Percentiles rank a stretch among this genome's conserved stretches.
These are phyloP conservation scores for Daldinia loculata DNA, from an alignment of 495 filamentous ascomycete genomes.

Conservation along the genomic window DNA sequence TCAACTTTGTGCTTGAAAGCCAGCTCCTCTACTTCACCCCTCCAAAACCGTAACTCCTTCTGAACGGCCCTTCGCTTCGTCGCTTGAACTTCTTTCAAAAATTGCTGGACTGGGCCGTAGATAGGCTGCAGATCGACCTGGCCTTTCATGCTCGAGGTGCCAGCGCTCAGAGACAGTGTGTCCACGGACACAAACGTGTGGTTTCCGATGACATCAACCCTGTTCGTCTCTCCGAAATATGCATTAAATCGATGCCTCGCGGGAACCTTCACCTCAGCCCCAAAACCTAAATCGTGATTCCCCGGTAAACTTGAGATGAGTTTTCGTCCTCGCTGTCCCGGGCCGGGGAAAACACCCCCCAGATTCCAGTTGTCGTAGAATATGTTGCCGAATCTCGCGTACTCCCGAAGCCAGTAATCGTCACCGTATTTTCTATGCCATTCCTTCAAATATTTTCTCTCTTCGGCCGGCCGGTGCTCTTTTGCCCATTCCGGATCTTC, in stretches of 20 bases:
- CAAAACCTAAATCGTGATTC: slow-evolving; percentile 98
- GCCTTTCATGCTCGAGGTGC: slow-evolving; percentile 51
- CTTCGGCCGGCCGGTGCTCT: slow-evolving; percentile 55
- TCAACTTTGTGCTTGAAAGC: slow-evolving; percentile 63
- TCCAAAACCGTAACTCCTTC: slow-evolving; percentile 62
- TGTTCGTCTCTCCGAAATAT: slow-evolving; percentile 89
- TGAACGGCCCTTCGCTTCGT: slow-evolving; percentile 62
- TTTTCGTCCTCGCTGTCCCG: slow-evolving; percentile 62
- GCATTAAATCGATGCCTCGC: slow-evolving; percentile 84
- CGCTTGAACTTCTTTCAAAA: slow-evolving; percentile 69
- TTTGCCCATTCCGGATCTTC: slow-evolving; percentile 66
- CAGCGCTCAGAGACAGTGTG: slow-evolving; percentile 82
- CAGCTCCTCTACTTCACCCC: slow-evolving; percentile 58
- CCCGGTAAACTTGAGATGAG: slow-evolving; percentile 86
- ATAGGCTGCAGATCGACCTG: slow-evolving; percentile 64
- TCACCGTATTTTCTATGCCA: slow-evolving; percentile 78
- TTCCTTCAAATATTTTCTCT: slow-evolving; percentile 63
- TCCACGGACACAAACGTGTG: slow-evolving; percentile 96
- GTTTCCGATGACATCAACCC: slow-evolving; percentile 89
- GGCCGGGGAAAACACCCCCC: slow-evolving; percentile 47
- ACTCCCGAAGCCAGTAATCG: slow-evolving; percentile 84
- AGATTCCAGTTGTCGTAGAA: slow-evolving; percentile 72
- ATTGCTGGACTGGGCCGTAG: slow-evolving; percentile 79
- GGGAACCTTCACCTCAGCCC: slow-evolving; percentile 76
- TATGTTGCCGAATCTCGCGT: slow-evolving; percentile 77